Evolutionary conservation across 2,329 filamentous ascomycete species (phyloP), one percentile per base, ranked within the genome.

Genomic region (Colletotrichum tamarilloi): DNA sequence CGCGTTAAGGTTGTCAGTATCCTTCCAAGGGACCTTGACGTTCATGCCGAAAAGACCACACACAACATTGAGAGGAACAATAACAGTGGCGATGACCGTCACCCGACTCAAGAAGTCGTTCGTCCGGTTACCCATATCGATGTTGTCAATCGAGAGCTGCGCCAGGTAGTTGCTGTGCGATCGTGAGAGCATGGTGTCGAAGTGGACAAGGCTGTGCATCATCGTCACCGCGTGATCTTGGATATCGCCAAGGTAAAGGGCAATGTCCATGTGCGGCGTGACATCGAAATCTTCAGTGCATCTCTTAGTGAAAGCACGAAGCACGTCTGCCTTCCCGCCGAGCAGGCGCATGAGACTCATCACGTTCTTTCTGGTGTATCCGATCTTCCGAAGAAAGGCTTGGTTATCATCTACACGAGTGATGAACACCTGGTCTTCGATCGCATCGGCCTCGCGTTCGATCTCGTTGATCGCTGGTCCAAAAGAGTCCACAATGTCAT

Each of bases 201-300:
- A 98, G 81, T 99, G 97, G 0, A 91, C 92, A 77, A 99, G 84
- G 82, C 97, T 99, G 77, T 94, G 96, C 90, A 98, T 97, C 96
- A 98, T 98, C 56, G 97, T 99, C 68, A 99, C 94, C 64, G 98
- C 95, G 88, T 99, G 97, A 84, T 99, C 97, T 83, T 99, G 97
- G 76, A 99, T 98, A 84, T 99, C 97, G 79, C 95, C 95, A 30
- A 99, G 90, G 80, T 99, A 99, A 78, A 99, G 90, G 22, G 95
- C 97, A 76, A 99, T 98, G 80, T 99, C 97, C 85, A 97, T 97
- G 57, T 95, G 94, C 3, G 97, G 97, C 1, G 97, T 97, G 65
- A 98, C 94, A 76, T 94, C 93, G 86, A 97, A 98, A 76, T 97
- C 95, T 80, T 98, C 96, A 82, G 98, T 99, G 89, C 97, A 99